phyloP scores from a whole-genome alignment of 2,329 filamentous ascomycete genomes.

The Penicillium frequentans region DNA sequence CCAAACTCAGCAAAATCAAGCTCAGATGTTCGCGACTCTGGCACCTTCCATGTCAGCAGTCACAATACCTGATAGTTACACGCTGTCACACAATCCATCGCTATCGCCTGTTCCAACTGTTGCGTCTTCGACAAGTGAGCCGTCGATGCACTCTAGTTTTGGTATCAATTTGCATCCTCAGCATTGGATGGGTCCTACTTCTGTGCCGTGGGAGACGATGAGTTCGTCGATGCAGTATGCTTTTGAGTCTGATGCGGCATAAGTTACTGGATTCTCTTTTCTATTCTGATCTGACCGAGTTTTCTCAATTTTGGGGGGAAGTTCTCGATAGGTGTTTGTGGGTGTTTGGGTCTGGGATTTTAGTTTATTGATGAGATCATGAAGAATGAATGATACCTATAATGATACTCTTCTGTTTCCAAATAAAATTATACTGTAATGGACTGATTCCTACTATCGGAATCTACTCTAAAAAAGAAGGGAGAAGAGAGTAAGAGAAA shows the following conservation, averaged over 20 bases:
- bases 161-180: slow-evolving; percentile 32
- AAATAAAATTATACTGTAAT: not conserved
- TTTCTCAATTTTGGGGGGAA: not conserved
- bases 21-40: slow-evolving; percentile 10
- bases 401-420: not conserved
- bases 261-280: not conserved
- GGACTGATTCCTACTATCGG: not conserved
- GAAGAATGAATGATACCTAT: not conserved
- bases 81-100: slow-evolving; percentile 15
- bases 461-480: no score
- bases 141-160: slow-evolving; percentile 18
- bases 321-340: not conserved
- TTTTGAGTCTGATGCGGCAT: slow-evolving; percentile 10
- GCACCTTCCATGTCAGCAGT: slow-evolving; percentile 5
- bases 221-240: slow-evolving; percentile 13
- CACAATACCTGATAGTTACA: slow-evolving; percentile 15
- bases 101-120: slow-evolving; percentile 21
- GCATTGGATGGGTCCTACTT: slow-evolving; percentile 34
- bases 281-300: not conserved
- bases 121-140: slow-evolving; percentile 19
- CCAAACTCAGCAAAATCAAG: slow-evolving; percentile 9
- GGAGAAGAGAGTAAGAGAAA: no score
- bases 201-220: slow-evolving; percentile 29
- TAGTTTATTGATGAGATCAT: slow-evolving; percentile 11
- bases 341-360: not conserved